A percentile compares a stretch with the other conserved stretches of the same genome.
phyloP scores from a whole-genome alignment of 257 asterid genomes.

The Plantago ovata region DNA sequence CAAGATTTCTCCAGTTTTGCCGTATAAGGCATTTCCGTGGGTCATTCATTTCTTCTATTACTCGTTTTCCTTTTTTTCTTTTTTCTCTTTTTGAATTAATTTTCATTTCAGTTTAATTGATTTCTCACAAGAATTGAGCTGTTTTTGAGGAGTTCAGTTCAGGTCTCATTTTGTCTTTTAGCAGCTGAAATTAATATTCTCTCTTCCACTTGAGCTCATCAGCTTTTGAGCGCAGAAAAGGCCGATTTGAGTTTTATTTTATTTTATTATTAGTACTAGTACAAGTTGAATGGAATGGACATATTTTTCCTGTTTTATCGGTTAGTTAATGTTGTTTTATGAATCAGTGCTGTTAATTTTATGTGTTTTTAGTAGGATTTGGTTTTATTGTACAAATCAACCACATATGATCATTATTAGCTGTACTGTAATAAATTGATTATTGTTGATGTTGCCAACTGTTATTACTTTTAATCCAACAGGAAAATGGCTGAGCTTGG shows the following conservation, averaged over 20 bases:
- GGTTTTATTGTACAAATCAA: conserved; percentile 22
- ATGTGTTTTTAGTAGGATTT: conserved; percentile 8
- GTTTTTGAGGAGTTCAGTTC: conserved; percentile 45
- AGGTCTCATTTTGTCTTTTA: neutral
- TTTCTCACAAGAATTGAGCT: conserved; percentile 49
- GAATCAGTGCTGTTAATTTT: conserved; percentile 24
- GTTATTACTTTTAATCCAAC: conserved; percentile 12
- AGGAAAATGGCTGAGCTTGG: conserved; percentile 93
- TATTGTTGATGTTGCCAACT: neutral
- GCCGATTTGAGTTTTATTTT: conserved; percentile 5
- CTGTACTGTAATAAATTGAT: neutral
- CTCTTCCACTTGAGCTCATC: conserved; percentile 12
- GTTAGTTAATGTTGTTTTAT: conserved; percentile 8
- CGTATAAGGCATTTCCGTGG: conserved; percentile 26
- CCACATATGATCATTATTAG: conserved; percentile 10
- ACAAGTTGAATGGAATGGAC: neutral
- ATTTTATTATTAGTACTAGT: too few relatives aligned
- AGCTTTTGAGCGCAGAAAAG: neutral
- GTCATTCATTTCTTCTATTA: conserved; percentile 26
- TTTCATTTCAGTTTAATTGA: conserved; percentile 31
- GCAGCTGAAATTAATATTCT: neutral
- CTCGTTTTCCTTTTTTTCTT: conserved; percentile 16
- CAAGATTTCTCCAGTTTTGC: conserved; percentile 25
- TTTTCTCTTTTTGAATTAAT: conserved; percentile 20
- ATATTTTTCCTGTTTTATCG: conserved; percentile 13